Conservation (phyloP, 495 filamentous ascomycete species). For the Haplographium delicatum region DNA sequence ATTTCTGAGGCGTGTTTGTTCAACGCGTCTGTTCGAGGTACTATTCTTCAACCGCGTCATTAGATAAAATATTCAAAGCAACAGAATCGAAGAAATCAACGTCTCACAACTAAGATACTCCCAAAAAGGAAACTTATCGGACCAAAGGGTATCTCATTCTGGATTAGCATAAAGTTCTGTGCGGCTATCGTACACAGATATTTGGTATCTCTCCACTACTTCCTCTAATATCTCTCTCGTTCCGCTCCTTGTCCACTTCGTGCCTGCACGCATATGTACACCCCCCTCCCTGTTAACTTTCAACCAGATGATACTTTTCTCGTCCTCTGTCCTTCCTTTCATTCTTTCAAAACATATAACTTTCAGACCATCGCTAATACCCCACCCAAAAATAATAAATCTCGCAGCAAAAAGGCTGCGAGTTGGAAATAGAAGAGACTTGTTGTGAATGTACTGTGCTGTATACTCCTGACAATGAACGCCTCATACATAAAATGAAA, state of each 20-base stretch:
- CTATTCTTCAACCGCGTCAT: too few species aligned
- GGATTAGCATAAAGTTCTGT: conserved; percentile 9
- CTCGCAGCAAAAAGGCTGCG: background rate
- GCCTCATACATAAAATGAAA: background rate
- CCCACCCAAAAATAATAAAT: background rate
- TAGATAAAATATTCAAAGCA: too few species aligned
- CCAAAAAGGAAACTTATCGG: conserved; percentile 35
- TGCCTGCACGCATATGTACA: conserved; percentile 25
- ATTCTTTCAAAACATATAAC: background rate
- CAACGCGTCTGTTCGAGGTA: too few species aligned
- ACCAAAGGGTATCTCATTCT: conserved; percentile 20
- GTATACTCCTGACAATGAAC: background rate
- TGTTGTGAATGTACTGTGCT: too few species aligned
- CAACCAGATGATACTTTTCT: conserved; percentile 1
- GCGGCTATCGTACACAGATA: conserved; percentile 17
- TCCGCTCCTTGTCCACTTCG: background rate
- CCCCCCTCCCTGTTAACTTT: background rate
- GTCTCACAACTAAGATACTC: too few species aligned
- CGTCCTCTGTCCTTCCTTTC: background rate
- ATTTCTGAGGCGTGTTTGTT: too few species aligned
- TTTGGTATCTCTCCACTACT: background rate
- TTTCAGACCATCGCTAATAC: conserved; percentile 5
- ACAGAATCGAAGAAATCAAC: too few species aligned
- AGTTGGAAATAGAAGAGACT: conserved; percentile 3
- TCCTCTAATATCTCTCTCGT: background rate